Evolutionary conservation across 1,284 basidiomycete genomes (phyloP).

Genomic region (Apiotrichum brassicae): DNA sequence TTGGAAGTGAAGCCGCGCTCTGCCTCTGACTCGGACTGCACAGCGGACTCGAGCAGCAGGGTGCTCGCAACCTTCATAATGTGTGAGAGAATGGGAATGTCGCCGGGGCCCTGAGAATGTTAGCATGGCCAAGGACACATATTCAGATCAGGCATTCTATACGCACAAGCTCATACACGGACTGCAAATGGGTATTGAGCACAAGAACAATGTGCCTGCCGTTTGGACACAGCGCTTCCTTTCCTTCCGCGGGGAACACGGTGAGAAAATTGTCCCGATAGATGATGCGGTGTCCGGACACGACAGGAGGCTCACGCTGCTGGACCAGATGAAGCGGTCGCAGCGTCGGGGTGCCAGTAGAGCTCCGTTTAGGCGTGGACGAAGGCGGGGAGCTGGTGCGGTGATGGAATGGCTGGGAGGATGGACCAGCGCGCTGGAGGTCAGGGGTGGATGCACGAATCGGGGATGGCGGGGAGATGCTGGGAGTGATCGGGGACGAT

Average conservation of each 20-base stretch:
- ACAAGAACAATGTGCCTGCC: constrained; percentile 42
- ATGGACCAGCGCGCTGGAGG: constrained; percentile 7
- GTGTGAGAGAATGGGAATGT: constrained; percentile 39
- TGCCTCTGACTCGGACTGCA: neutral
- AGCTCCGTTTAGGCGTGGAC: neutral
- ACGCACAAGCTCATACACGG: constrained; percentile 43
- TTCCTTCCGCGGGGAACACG: constrained; percentile 32
- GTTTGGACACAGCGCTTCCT: constrained; percentile 29
- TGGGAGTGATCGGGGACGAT: neutral
- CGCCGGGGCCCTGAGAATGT: constrained; percentile 31
- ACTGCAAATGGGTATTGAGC: constrained; percentile 38
- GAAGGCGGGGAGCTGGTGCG: neutral
- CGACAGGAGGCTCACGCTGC: constrained; percentile 13
- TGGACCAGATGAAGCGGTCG: constrained; percentile 3
- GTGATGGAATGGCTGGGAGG: neutral
- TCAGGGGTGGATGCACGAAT: constrained; percentile 12
- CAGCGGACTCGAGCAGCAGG: constrained; percentile 15
- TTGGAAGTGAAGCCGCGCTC: constrained; percentile 10
- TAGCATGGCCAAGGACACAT: no score
- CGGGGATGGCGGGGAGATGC: constrained; percentile 12
- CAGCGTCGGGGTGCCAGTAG: neutral
- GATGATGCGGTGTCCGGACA: constrained; percentile 31
- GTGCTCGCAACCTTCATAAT: constrained; percentile 29
- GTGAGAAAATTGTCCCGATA: constrained; percentile 37
- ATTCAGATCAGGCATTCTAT: no score